Evolutionary conservation across 2,329 filamentous ascomycete genomes (phyloP), one percentile per base, ranked within the genome.

Genomic region (Aspergillus viridinutans): DNA sequence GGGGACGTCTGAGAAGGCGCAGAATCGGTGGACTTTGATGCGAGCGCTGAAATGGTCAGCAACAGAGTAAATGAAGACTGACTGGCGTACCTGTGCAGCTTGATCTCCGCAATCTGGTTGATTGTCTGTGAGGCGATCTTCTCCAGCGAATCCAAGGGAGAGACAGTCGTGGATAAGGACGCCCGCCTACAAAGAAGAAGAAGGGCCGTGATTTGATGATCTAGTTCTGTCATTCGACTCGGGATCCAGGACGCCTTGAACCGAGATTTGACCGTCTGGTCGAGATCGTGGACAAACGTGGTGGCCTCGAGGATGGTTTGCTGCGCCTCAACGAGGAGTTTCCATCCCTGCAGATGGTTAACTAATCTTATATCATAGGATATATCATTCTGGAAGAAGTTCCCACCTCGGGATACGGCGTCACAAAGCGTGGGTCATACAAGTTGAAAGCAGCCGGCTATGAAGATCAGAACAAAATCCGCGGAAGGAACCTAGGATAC

Each of bases 21-120:
- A 61, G 45, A 68, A 67, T 9, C 68, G 64, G 50, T 71, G 67
- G 7, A 67, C 50, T 57, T 69, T 71, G 28, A 71, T 67, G 17
- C 65, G 61, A 23, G 68, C 67, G 28, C 67, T 71, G 29, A 20
- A 8, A n/a, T 8, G 2, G 12, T 49, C 2, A 21, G 7, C n/a
- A 26, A 6, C n/a, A 23, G 17, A 26, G 17, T 9, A 4, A 3
- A 2, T 17, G 12, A 6, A 38, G 7, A 14, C 14, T 7, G 12
- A 47, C 10, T 17, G 20, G 40, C 42, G 12, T 57, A 64, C 62
- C 59, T 64, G 32, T 61, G 59, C 48, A 71, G 53, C 42, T 70
- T 70, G 40, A 71, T 68, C 43, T 67, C 62, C 1, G 67, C 60
- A 52, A 69, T 68, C 8, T 54, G 58, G 8, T 58, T 55, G 28